Evolutionary conservation across 768 basidiomycete species (phyloP).

Genomic region (Kwoniella heveanensis): DNA sequence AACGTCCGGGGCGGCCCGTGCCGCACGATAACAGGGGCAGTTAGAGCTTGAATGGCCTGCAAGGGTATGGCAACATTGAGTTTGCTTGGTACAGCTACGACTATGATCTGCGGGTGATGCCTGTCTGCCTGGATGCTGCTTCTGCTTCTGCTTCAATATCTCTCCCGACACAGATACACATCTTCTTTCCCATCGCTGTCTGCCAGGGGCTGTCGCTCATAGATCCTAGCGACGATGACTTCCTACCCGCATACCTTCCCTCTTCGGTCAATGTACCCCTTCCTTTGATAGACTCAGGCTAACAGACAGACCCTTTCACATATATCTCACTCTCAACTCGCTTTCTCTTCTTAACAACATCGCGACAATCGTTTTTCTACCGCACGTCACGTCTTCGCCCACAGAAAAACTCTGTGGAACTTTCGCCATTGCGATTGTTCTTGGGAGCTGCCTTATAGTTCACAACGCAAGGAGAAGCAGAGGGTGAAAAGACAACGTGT

Average conservation of each 20-base stretch:
- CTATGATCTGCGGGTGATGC: neutral
- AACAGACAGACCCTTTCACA: conserved; percentile 23
- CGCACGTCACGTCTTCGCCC: neutral
- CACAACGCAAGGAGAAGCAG: too few species aligned
- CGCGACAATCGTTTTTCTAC: neutral
- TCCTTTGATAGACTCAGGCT: conserved; percentile 24
- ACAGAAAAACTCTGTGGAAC: neutral
- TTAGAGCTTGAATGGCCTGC: too few species aligned
- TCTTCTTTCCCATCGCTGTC: too few species aligned
- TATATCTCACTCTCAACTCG: conserved; percentile 1
- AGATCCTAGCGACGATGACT: neutral
- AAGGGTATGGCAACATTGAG: neutral
- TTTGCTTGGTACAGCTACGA: too few species aligned
- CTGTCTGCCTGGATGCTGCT: neutral
- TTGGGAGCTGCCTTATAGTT: neutral
- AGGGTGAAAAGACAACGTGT: too few species aligned
- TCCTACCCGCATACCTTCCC: conserved; percentile 1
- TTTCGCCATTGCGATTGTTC: neutral
- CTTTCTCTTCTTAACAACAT: conserved; percentile 3
- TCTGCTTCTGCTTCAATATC: neutral
- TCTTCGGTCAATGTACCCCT: conserved; percentile 16
- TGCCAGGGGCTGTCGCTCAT: neutral
- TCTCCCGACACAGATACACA: neutral
- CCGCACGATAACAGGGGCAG: neutral
- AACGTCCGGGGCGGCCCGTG: neutral